phyloP scores from a whole-genome alignment of 202 grass and related monocot species.

The Alloteropsis angusta region DNA sequence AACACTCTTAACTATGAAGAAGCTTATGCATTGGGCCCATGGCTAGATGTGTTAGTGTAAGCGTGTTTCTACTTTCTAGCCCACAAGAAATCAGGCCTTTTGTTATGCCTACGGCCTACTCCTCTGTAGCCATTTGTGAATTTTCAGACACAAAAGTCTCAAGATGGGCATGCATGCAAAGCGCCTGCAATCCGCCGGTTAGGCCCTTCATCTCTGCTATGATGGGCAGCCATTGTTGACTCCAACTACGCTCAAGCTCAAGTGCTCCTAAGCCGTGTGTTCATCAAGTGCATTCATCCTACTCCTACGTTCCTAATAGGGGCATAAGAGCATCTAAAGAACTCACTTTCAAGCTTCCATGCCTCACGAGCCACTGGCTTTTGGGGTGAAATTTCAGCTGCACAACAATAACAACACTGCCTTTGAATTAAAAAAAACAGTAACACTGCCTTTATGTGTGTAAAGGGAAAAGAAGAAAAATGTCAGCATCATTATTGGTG shows the following conservation, averaged over 20 bases:
- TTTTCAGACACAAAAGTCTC: background rate
- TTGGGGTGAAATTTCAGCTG: background rate
- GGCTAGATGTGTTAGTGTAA: background rate
- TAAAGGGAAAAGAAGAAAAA: background rate
- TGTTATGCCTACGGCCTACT: background rate
- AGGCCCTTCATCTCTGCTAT: background rate
- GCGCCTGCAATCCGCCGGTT: background rate
- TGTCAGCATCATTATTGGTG: background rate
- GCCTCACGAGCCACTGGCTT: background rate
- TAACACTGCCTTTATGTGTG: background rate
- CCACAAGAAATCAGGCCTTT: background rate
- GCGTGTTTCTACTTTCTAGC: too few species aligned
- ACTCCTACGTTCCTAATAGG: background rate
- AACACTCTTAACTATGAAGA: too few species aligned
- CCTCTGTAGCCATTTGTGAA: background rate
- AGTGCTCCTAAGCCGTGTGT: background rate
- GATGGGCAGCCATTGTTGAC: conserved; percentile 17
- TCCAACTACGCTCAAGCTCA: background rate
- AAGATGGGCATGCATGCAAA: background rate
- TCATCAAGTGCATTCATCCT: background rate
- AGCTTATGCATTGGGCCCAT: background rate
- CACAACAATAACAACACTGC: background rate
- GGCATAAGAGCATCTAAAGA: background rate
- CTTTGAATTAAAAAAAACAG: too few species aligned
- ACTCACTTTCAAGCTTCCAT: background rate